Conservation (phyloP, 257 asterid species). For the Solanum appendiculatum region DNA sequence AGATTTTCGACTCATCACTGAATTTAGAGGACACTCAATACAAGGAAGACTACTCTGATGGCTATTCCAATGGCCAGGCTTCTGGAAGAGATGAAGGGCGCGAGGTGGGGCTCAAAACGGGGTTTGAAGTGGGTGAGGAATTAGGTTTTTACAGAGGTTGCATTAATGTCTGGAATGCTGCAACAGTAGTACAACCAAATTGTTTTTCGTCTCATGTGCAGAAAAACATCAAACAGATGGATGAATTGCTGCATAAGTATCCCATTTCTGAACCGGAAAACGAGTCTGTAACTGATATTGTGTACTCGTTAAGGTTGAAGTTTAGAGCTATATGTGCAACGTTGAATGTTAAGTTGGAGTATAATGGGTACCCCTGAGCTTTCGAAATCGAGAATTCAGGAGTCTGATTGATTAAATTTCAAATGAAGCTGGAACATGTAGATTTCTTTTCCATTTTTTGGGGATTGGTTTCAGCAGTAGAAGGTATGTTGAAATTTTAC, state of each 20-base stretch:
- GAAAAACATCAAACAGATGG: conserved; percentile 44
- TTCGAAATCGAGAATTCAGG: not conserved
- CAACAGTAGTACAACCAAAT: conserved; percentile 32
- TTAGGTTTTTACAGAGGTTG: conserved; percentile 60
- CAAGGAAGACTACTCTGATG: conserved; percentile 48
- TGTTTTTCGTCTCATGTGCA: conserved; percentile 30
- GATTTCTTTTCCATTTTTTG: not conserved
- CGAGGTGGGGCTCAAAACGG: conserved; percentile 46
- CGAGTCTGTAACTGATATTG: conserved; percentile 34
- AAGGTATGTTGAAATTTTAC: not conserved
- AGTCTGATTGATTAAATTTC: not conserved
- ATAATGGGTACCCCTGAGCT: not conserved
- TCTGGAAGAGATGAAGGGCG: conserved; percentile 51
- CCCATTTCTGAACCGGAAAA: conserved; percentile 49
- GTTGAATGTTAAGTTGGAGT: conserved; percentile 35
- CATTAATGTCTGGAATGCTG: conserved; percentile 43
- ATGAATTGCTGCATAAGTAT: conserved; percentile 32
- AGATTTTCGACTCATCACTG: conserved; percentile 44
- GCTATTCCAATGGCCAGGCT: conserved; percentile 43
- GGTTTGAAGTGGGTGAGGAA: conserved; percentile 58
- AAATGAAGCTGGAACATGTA: not conserved
- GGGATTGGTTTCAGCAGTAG: no score
- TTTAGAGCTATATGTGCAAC: conserved; percentile 41
- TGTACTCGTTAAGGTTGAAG: conserved; percentile 47
- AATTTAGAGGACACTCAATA: conserved; percentile 44